Evolutionary conservation across 345 rosid genomes (phyloP).

Genomic region (Ricinus communis): DNA sequence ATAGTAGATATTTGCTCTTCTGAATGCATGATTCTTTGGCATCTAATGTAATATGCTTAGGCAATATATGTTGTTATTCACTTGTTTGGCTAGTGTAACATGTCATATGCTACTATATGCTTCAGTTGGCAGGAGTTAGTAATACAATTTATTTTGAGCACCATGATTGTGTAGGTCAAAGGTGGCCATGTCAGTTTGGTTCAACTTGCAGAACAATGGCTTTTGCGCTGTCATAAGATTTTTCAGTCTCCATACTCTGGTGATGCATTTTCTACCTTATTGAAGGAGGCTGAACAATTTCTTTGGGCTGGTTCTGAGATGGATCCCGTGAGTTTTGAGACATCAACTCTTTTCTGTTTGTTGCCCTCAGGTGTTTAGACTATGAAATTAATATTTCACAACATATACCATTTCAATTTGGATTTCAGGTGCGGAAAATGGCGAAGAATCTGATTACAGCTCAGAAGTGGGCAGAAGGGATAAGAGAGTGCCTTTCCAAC

Average conservation of each 20-base stretch:
- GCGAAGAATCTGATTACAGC: slow-evolving; percentile 56
- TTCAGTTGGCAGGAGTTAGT: neutral
- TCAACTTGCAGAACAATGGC: slow-evolving; percentile 81
- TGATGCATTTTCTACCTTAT: slow-evolving; percentile 44
- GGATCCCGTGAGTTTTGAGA: slow-evolving; percentile 63
- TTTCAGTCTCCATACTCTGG: slow-evolving; percentile 48
- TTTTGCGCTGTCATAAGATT: slow-evolving; percentile 44
- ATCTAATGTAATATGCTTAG: neutral
- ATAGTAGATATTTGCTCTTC: neutral
- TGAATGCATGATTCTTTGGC: neutral
- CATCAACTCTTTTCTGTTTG: slow-evolving; percentile 21
- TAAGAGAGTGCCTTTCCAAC: slow-evolving; percentile 54
- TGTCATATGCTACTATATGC: neutral
- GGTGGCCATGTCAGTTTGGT: slow-evolving; percentile 46
- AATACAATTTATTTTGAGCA: no score
- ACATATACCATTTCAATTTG: slow-evolving; percentile 12
- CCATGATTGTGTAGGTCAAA: slow-evolving; percentile 45
- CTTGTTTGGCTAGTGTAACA: neutral
- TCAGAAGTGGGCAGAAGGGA: slow-evolving; percentile 70
- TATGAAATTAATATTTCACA: slow-evolving; percentile 4
- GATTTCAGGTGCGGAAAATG: slow-evolving; percentile 63
- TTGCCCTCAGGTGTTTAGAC: slow-evolving; percentile 13
- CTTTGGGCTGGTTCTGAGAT: slow-evolving; percentile 96
- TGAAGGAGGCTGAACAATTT: slow-evolving; percentile 93
- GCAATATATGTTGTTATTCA: neutral